phyloP scores from a whole-genome alignment of 108 stramenopile genomes.

The Schizochytrium sp. region DNA sequence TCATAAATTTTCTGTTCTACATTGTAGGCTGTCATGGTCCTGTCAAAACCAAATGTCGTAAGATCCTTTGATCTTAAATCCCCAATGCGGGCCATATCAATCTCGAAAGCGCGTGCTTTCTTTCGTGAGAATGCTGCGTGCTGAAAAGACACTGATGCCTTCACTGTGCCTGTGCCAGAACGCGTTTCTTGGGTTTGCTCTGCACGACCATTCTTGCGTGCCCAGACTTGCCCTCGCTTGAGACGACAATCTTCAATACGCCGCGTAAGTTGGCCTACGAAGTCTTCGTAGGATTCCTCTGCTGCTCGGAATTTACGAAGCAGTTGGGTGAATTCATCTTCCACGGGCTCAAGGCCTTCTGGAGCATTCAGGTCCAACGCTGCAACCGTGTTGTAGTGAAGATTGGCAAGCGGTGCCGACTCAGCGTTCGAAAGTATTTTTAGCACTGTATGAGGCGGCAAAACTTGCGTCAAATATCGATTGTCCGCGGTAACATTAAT shows the following conservation, averaged over 20 bases:
- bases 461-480: slow-evolving; percentile 31
- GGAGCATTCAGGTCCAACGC: neutral
- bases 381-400: neutral
- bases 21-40: neutral
- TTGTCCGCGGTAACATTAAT: neutral
- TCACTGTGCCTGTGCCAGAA: neutral
- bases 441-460: slow-evolving; percentile 71
- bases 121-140: neutral
- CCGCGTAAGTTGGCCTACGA: neutral
- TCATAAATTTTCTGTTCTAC: slow-evolving; percentile 15
- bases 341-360: slow-evolving; percentile 19
- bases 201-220: slow-evolving; percentile 19
- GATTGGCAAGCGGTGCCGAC: neutral
- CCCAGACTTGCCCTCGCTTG: neutral
- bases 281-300: slow-evolving; percentile 4
- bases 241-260: neutral
- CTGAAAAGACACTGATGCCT: neutral
- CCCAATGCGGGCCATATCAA: neutral
- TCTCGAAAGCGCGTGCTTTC: slow-evolving; percentile 10
- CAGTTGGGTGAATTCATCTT: slow-evolving; percentile 24
- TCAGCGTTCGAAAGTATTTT: neutral
- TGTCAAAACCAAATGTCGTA: neutral
- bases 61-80: neutral
- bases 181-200: slow-evolving; percentile 15
- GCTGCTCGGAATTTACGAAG: slow-evolving; percentile 1